Evolutionary conservation across 148 eudicot species (phyloP), one percentile per base, ranked within the genome.

Genomic region (Camellia japonica): DNA sequence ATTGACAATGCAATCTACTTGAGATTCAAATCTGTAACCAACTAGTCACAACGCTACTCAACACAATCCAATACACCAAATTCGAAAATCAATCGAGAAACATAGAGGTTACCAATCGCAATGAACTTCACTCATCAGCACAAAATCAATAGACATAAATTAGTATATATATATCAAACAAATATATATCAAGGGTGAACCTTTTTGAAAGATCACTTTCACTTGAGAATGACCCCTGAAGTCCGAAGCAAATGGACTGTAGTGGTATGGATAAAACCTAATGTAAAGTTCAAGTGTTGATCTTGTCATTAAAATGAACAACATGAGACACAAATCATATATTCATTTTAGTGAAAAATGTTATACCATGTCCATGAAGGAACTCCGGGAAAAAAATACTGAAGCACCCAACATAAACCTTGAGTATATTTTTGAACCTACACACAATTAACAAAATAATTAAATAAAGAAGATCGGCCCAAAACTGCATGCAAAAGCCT

Each of bases 191-290:
- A n/a, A n/a, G n/a, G 97, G 93, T 0, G 55, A 12, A 67, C 93
- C 90, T 77, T 85, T 79, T 6, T 83, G 68, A 63, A 92, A 92
- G 20, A 61, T 72, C 14, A 84, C 86, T 68, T 79, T 85, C 0
- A 80, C 79, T 64, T 82, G 83, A 0, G 84, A 51, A 10, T 88
- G 70, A 0, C 92, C 97, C 81, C 78, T 90, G 11, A 90, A 18
- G 19, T 89, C 93, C 0, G 97, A 92, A 61, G 93, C 92, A 81
- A 87, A 84, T 0, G 30, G 89, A n/a, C 91, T 90, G 65, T 92
- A 90, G 65, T 92, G 81, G 20, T 78, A 77, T 0, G 91, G 87
- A 75, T 89, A 92, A 66, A 75, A 85, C 96, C 93, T 92, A 59
- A 3, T 30, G 8, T 68, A 16, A 4, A 55, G 18, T 43, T 77